Percentiles rank a stretch among this genome's conserved stretches.
These are phyloP conservation scores for Phoma sp. DNA, from an alignment of 2,329 filamentous ascomycete genomes.

Conservation along the genomic window DNA sequence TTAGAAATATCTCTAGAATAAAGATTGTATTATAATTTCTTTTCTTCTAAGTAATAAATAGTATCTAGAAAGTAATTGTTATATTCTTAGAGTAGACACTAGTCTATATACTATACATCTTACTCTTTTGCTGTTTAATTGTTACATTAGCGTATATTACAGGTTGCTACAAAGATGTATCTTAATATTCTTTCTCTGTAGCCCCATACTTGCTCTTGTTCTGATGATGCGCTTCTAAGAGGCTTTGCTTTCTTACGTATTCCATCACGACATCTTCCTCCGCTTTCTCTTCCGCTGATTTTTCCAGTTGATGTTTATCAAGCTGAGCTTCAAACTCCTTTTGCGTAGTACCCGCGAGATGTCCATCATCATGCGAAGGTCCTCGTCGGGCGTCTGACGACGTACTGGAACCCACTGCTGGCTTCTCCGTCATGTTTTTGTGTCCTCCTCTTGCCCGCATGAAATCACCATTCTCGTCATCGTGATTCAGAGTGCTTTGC, in stretches of 20 bases:
- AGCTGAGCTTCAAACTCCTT: slow-evolving; percentile 17
- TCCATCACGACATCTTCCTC: slow-evolving; percentile 12
- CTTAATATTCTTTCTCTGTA: neutral
- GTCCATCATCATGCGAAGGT: slow-evolving; percentile 18
- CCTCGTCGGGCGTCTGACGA: too few species aligned
- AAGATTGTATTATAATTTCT: too few species aligned
- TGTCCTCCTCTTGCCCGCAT: slow-evolving; percentile 17
- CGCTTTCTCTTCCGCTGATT: slow-evolving; percentile 26
- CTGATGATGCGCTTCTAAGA: neutral
- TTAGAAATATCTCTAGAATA: too few species aligned
- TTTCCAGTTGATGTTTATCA: slow-evolving; percentile 50
- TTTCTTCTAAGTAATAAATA: too few species aligned
- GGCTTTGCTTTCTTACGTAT: slow-evolving; percentile 12
- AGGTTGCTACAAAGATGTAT: too few species aligned
- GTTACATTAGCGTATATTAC: too few species aligned
- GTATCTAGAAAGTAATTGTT: too few species aligned
- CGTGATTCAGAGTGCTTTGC: neutral
- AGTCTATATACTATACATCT: too few species aligned
- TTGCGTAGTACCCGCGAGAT: slow-evolving; percentile 22
- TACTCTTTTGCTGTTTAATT: too few species aligned
- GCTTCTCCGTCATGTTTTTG: too few species aligned
- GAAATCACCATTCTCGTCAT: slow-evolving; percentile 26
- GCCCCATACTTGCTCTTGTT: neutral
- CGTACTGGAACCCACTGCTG: neutral
- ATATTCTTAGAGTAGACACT: too few species aligned